These are phyloP conservation scores for Diplodia mutila DNA, from an alignment of 2,329 filamentous ascomycete species.

Conservation along the genomic window DNA sequence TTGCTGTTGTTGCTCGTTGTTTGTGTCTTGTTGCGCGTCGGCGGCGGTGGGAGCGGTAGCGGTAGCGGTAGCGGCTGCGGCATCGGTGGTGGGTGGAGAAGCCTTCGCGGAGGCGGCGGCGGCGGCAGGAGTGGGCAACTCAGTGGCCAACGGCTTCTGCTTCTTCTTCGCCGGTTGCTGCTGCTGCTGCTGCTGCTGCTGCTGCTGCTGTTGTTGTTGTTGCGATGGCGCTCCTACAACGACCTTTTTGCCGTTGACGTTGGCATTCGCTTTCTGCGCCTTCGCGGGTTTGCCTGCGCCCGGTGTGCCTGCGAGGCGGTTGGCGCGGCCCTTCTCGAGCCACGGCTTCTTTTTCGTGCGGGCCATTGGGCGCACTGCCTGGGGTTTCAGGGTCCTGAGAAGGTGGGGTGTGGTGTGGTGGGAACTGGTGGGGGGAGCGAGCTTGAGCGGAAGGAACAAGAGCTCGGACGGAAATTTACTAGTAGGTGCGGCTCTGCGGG, in stretches of 20 bases:
- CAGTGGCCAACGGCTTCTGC: neutral
- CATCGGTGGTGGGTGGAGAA: too few species aligned
- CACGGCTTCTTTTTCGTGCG: slow-evolving; percentile 15
- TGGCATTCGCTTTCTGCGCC: neutral
- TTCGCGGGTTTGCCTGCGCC: neutral
- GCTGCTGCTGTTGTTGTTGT: too few species aligned
- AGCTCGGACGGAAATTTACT: slow-evolving; percentile 17
- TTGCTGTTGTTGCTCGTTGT: neutral
- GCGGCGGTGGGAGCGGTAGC: slow-evolving; percentile 26
- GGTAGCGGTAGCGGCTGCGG: neutral
- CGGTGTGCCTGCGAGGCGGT: slow-evolving; percentile 4
- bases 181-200: too few species aligned
- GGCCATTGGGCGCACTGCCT: neutral
- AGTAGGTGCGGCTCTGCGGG: slow-evolving; percentile 27
- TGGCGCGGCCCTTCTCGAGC: slow-evolving; percentile 20
- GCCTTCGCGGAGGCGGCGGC: neutral
- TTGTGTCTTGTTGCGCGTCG: slow-evolving; percentile 1
- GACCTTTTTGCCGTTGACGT: neutral
- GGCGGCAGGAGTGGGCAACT: neutral
- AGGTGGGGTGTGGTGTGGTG: neutral
- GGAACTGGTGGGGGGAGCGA: neutral
- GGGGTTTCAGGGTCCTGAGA: neutral
- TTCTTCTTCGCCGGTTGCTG: slow-evolving; percentile 8
- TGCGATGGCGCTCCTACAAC: neutral
- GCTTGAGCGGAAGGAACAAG: neutral